Evolutionary conservation across 2,329 filamentous ascomycete species (phyloP).

Genomic region (Exophiala lecanii-corni): DNA sequence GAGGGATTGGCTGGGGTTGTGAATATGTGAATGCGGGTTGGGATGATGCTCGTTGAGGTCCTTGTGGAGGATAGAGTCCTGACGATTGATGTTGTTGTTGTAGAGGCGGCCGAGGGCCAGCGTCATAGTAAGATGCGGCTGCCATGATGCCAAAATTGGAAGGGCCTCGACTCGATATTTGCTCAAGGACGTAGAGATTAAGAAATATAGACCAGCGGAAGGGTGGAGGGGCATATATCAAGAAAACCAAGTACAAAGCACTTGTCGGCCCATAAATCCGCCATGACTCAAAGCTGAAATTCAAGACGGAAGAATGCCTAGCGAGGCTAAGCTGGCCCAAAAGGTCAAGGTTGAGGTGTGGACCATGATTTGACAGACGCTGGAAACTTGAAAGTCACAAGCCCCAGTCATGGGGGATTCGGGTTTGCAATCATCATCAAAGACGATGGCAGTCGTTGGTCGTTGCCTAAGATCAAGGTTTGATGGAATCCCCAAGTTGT

Average conservation of each 20-base stretch:
- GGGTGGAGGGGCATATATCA: no score
- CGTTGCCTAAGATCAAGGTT: neutral
- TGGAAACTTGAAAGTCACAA: conserved; percentile 21
- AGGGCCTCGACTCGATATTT: no score
- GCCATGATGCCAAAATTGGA: no score
- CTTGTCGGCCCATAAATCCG: no score
- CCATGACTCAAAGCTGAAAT: no score
- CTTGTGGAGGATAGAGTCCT: conserved; percentile 11
- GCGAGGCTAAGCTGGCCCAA: no score
- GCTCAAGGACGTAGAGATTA: no score
- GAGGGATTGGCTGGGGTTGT: conserved; percentile 8
- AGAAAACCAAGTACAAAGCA: no score
- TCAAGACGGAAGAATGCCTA: no score
- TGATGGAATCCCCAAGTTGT: neutral
- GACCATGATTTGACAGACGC: no score
- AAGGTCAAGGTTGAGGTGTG: no score
- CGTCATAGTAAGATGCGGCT: conserved; percentile 24
- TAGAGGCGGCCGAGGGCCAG: conserved; percentile 14
- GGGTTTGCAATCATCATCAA: conserved; percentile 4
- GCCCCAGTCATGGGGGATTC: conserved; percentile 14
- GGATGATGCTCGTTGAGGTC: conserved; percentile 13
- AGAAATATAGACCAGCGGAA: no score
- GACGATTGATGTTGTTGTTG: conserved; percentile 14
- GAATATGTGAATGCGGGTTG: conserved; percentile 9
- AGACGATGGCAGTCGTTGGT: conserved; percentile 1